phyloP scores from a whole-genome alignment of 2,329 filamentous ascomycete species.

The Dryadomyces sulphureus region DNA sequence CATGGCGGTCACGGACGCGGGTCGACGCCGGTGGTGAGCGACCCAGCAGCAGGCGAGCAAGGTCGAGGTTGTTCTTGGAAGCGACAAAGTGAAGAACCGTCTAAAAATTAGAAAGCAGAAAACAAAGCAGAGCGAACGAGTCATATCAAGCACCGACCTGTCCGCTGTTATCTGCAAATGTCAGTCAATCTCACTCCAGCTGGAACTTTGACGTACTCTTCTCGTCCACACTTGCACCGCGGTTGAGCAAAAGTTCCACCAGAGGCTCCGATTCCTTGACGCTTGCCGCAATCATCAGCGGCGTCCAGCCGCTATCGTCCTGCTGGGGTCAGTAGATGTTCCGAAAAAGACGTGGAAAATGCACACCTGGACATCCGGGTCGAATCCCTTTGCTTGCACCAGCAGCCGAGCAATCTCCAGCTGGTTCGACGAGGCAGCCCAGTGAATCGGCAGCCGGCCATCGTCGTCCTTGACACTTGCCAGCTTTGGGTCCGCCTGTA shows the following conservation, averaged over 20 bases:
- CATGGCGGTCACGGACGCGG: constrained; percentile 67
- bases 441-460: constrained; percentile 81
- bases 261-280: constrained; percentile 57
- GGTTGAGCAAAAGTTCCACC: constrained; percentile 50
- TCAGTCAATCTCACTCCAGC: constrained; percentile 7
- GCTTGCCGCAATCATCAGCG: constrained; percentile 69
- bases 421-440: constrained; percentile 78
- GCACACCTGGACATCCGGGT: constrained; percentile 55
- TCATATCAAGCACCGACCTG: constrained; percentile 43
- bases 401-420: constrained; percentile 60
- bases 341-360: constrained; percentile 23
- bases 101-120: constrained; percentile 27
- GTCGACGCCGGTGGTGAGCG: constrained; percentile 57
- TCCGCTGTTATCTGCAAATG: constrained; percentile 41
- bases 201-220: constrained; percentile 39
- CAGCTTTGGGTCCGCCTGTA: constrained; percentile 64
- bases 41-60: constrained; percentile 62
- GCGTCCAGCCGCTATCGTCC: constrained; percentile 71
- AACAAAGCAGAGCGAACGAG: no score
- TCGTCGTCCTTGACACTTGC: constrained; percentile 64
- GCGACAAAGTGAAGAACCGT: constrained; percentile 84
- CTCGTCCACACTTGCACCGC: constrained; percentile 56
- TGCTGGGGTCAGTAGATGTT: constrained; percentile 15
- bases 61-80: constrained; percentile 76
- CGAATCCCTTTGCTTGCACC: constrained; percentile 56